Conservation (phyloP, 208 protist species). For the Herpetomonas samuelpessoai region DNA sequence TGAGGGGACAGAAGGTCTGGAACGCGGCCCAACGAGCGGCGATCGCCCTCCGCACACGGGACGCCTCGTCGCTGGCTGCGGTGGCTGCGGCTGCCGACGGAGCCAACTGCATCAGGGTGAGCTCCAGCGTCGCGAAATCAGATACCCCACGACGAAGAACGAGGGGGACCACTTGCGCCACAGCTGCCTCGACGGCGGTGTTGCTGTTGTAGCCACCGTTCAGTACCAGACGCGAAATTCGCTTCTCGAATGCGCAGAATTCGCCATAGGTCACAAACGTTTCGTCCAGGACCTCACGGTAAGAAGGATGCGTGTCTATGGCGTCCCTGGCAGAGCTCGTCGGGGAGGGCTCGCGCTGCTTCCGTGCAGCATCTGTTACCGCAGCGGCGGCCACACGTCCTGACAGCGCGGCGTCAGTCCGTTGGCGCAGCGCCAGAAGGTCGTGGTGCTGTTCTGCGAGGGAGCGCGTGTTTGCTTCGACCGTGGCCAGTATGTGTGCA, state of each 20-base stretch:
- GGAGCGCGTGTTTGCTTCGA: not conserved
- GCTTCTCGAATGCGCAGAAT: conserved; percentile 47
- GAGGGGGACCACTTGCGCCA: conserved; percentile 35
- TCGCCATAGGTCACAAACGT: conserved; percentile 16
- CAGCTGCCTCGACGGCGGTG: conserved; percentile 10
- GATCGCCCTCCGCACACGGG: conserved; percentile 11
- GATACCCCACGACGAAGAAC: conserved; percentile 59
- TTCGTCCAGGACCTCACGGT: not conserved
- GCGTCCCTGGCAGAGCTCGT: too few relatives aligned
- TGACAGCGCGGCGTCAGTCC: not conserved
- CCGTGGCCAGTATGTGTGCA: not conserved
- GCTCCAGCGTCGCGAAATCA: conserved; percentile 57
- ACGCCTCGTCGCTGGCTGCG: not conserved
- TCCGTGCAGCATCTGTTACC: not conserved
- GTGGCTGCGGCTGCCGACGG: not conserved
- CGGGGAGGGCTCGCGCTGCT: too few relatives aligned
- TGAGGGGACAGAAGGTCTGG: conserved; percentile 55
- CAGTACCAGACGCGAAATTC: conserved; percentile 38
- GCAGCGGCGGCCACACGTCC: not conserved
- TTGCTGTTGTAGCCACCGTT: conserved; percentile 12
- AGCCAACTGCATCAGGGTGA: conserved; percentile 27
- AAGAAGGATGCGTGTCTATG: too few relatives aligned
- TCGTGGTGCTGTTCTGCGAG: not conserved
- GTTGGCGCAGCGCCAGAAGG: not conserved
- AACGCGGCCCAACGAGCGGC: conserved; percentile 55